These are phyloP conservation scores for Filobasidium floriforme DNA, from an alignment of 768 basidiomycete species.

Conservation along the genomic window DNA sequence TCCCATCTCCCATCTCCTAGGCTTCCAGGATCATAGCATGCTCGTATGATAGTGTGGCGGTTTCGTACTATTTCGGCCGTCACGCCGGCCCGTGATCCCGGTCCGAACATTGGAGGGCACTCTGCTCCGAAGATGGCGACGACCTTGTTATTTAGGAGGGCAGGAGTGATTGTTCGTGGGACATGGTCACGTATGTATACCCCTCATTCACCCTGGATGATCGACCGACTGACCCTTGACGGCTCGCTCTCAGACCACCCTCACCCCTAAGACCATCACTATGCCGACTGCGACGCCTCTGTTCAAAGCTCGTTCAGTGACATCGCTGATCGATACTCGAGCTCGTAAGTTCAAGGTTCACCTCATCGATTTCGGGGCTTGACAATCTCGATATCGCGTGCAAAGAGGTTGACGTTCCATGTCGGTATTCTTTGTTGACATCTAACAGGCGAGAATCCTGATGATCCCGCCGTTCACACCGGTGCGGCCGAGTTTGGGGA, in stretches of 20 bases:
- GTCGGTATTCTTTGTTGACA: constrained; percentile 2
- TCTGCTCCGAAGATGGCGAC: neutral
- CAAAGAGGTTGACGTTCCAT: too few species aligned
- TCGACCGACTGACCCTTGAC: neutral
- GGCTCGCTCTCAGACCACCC: neutral
- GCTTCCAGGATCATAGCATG: too few species aligned
- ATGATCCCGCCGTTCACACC: constrained; percentile 38
- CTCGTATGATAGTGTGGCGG: too few species aligned
- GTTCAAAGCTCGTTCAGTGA: constrained; percentile 33
- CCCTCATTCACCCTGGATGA: neutral
- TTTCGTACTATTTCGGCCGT: too few species aligned
- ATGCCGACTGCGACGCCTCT: constrained; percentile 39
- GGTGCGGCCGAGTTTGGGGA: constrained; percentile 42
- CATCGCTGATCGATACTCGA: constrained; percentile 33
- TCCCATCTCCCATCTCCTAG: too few species aligned
- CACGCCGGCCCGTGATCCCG: too few species aligned
- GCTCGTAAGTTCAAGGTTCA: constrained; percentile 26
- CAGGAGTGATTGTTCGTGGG: too few species aligned
- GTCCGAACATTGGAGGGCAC: neutral
- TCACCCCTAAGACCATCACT: neutral
- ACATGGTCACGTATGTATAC: too few species aligned
- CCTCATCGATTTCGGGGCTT: neutral
- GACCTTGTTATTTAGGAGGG: too few species aligned
- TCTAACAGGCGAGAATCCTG: constrained; percentile 28
- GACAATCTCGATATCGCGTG: too few species aligned